Conservation (phyloP, 306 rosid genomes). For the Datisca glomerata region DNA sequence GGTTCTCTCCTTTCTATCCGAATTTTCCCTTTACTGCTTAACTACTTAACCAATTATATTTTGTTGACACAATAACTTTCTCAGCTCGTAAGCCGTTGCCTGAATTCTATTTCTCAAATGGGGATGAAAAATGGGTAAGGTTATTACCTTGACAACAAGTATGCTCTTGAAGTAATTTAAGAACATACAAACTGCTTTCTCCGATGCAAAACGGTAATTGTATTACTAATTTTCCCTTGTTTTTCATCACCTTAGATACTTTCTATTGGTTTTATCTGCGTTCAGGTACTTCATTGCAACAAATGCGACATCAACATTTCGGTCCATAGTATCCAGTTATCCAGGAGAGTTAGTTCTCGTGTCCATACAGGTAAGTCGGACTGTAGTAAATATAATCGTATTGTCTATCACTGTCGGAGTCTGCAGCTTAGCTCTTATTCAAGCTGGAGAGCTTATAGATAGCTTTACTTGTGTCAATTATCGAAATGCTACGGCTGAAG, state of each 20-base stretch:
- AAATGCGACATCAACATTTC: slow-evolving; percentile 83
- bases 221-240: not conserved
- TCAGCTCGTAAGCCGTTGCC: slow-evolving; percentile 77
- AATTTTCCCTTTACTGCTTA: not conserved
- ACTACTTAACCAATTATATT: not conserved
- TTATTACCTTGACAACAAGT: no score
- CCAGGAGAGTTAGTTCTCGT: slow-evolving; percentile 70
- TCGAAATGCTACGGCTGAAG: no score
- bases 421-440: no score
- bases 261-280: slow-evolving; percentile 14
- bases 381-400: no score
- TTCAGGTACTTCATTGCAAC: slow-evolving; percentile 62
- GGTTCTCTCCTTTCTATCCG: slow-evolving; percentile 24
- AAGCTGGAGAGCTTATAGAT: no score
- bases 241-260: slow-evolving; percentile 5
- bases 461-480: no score
- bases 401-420: no score
- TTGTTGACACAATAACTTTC: slow-evolving; percentile 5
- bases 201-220: no score
- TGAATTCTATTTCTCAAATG: slow-evolving; percentile 29
- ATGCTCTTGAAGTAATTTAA: no score
- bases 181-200: no score
- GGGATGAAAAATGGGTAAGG: slow-evolving; percentile 57
- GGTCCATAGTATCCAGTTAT: slow-evolving; percentile 54
- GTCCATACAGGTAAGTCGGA: slow-evolving; percentile 82